phyloP scores from a whole-genome alignment of 2,329 filamentous ascomycete species.

The Colletotrichum graminicola region DNA sequence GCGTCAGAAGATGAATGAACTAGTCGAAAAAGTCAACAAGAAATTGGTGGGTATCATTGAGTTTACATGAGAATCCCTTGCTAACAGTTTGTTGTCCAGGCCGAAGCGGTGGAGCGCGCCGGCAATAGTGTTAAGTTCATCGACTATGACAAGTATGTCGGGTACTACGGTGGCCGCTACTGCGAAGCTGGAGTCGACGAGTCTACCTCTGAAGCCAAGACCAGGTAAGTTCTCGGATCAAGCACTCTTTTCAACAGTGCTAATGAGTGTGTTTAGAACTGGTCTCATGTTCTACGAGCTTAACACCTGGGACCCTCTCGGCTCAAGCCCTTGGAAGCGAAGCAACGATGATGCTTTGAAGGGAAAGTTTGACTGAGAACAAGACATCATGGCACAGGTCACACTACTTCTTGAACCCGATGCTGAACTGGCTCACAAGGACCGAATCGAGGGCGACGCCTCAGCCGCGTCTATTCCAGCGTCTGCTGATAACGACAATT shows the following conservation, averaged over 20 bases:
- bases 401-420: slow-evolving; percentile 13
- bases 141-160: not conserved
- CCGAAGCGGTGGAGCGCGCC: not conserved
- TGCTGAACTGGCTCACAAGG: slow-evolving; percentile 6
- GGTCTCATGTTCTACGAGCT: slow-evolving; percentile 43
- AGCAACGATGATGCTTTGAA: slow-evolving; percentile 13
- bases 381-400: slow-evolving; percentile 15
- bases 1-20: not conserved
- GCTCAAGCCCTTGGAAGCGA: slow-evolving; percentile 41
- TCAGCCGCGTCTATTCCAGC: not conserved
- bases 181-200: not conserved
- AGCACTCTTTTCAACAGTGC: not conserved
- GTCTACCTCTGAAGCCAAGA: not conserved
- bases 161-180: not conserved
- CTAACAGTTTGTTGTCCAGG: not conserved
- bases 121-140: not conserved
- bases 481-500: not conserved
- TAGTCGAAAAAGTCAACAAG: not conserved
- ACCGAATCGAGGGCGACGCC: not conserved
- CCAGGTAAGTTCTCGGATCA: not conserved
- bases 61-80: not conserved
- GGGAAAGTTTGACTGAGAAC: slow-evolving; percentile 6
- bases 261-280: not conserved
- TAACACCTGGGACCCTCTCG: slow-evolving; percentile 40
- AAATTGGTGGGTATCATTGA: not conserved